A percentile compares a stretch with the other conserved stretches of the same genome.
Evolutionary conservation across 2,329 filamentous ascomycete species (phyloP).

Genomic region (Coniochaeta pulveracea): DNA sequence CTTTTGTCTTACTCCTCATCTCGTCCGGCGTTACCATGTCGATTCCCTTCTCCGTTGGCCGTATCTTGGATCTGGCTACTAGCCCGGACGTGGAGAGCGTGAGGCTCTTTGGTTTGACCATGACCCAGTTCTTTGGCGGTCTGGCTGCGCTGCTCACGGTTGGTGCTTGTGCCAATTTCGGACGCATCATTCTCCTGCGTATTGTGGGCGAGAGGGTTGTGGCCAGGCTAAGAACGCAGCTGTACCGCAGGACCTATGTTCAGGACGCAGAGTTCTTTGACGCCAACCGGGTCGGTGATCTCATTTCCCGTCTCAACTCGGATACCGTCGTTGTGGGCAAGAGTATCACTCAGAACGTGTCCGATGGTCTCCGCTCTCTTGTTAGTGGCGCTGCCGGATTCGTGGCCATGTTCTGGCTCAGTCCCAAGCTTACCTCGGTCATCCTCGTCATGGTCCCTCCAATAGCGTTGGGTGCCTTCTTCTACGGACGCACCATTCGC

Average conservation of each 20-base stretch:
- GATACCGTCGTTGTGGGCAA: slow-evolving; percentile 98
- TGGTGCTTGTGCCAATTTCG: slow-evolving; percentile 86
- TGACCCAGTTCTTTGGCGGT: slow-evolving; percentile 79
- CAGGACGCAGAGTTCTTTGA: slow-evolving; percentile 99
- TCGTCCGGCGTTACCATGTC: slow-evolving; percentile 93
- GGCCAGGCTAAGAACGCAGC: slow-evolving; percentile 72
- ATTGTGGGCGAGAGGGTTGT: slow-evolving; percentile 95
- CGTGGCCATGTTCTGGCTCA: slow-evolving; percentile 90
- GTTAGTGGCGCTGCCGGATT: slow-evolving; percentile 89
- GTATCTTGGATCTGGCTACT: slow-evolving; percentile 85
- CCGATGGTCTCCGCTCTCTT: slow-evolving; percentile 82
- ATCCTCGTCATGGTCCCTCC: slow-evolving; percentile 82
- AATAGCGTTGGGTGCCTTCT: slow-evolving; percentile 78
- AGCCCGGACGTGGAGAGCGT: slow-evolving; percentile 55
- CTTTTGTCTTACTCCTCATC: slow-evolving; percentile 75
- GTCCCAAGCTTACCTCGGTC: slow-evolving; percentile 78
- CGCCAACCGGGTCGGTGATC: slow-evolving; percentile 88
- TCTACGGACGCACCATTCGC: slow-evolving; percentile 82
- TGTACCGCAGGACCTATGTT: slow-evolving; percentile 87
- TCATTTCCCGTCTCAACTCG: slow-evolving; percentile 89
- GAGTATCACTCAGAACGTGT: slow-evolving; percentile 95
- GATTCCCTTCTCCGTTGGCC: slow-evolving; percentile 91
- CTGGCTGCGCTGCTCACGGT: slow-evolving; percentile 67
- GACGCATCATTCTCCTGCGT: slow-evolving; percentile 81
- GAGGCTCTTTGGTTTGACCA: slow-evolving; percentile 70